Evolutionary conservation across 192 early-diverging fungal species (phyloP), one percentile per base, ranked within the genome.

Genomic region (Backusella westeae): DNA sequence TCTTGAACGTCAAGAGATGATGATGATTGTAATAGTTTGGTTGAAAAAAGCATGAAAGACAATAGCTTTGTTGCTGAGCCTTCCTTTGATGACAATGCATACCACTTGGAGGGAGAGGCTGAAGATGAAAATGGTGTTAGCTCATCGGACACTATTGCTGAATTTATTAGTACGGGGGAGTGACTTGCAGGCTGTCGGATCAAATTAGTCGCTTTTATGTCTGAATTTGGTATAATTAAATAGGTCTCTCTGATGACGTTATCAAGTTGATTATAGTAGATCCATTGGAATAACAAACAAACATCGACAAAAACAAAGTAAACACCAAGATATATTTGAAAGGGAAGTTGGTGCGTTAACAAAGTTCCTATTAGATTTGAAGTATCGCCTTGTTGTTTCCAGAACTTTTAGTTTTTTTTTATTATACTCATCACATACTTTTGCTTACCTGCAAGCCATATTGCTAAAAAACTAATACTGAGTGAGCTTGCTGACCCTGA

Each of bases 331-430:
- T 78, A 77, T 63, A 44, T 69, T 53, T 95, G 94, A 74, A 95
- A 95, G n/a, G 85, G 82, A n/a, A 90, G 87, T 77, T 94, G 94
- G 7, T 88, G 69, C 35, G 93, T 93, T 36, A 93, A 74, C 21
- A 94, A 52, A 29, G 91, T 90, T 14, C 93, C 94, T 52, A 92
- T 75, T 4, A 94, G 77, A 77, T 93, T 94, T 70, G 88, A 85
- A 56, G 90, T 65, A 74, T 95, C 94, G 26, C 93, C 93, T 83
- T 77, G 63, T 19, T 75, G 42, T 65, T 29, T 44, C 71, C 35
- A 73, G 23, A 66, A 65, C 23, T 23, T n/a, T 63, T 42, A 39
- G 17, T 44, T 10, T 46, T 34, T 63, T 10, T 46, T n/a, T 39
- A 6, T 23, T 34, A 39, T 15, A 14, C 5, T 8, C n/a, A 12